phyloP scores from a whole-genome alignment of 2,329 filamentous ascomycete species.

The Paramyrothecium sp. region DNA sequence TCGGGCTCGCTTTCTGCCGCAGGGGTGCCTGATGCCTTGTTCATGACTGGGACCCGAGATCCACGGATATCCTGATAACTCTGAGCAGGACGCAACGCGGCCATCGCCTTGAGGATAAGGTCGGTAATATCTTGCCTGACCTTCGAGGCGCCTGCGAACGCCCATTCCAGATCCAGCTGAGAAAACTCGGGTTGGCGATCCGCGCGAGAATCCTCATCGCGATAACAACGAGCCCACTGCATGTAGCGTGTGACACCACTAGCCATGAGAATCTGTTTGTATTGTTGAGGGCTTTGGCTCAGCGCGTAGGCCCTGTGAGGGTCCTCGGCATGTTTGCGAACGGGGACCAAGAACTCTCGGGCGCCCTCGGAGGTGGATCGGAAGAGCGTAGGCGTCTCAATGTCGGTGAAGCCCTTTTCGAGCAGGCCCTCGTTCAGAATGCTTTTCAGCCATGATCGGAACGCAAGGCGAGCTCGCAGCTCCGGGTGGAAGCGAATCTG shows the following conservation, averaged over 20 bases:
- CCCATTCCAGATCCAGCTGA: constrained; percentile 89
- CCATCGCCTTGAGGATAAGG: constrained; percentile 27
- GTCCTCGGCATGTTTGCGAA: constrained; percentile 59
- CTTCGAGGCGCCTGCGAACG: constrained; percentile 63
- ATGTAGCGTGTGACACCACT: constrained; percentile 80
- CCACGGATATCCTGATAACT: constrained; percentile 64
- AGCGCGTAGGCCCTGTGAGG: constrained; percentile 73
- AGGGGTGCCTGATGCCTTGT: constrained; percentile 14
- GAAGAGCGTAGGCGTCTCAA: constrained; percentile 93
- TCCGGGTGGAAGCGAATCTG: constrained; percentile 75
- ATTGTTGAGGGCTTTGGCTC: constrained; percentile 95
- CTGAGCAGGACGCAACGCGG: constrained; percentile 23
- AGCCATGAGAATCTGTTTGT: constrained; percentile 97
- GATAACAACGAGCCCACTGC: constrained; percentile 92
- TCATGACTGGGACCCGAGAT: constrained; percentile 27
- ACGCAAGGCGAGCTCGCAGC: constrained; percentile 66
- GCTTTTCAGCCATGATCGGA: constrained; percentile 62
- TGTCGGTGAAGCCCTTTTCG: constrained; percentile 64
- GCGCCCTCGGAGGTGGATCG: constrained; percentile 97
- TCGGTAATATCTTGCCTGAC: constrained; percentile 34
- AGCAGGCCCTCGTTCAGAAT: constrained; percentile 54
- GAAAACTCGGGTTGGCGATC: constrained; percentile 97
- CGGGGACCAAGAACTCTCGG: constrained; percentile 90
- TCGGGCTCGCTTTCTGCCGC: constrained; percentile 12
- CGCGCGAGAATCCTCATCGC: constrained; percentile 88